Evolutionary conservation across 169 alveolate species (phyloP), one percentile per base, ranked within the genome.

Genomic region (Eimeria necatrix): DNA sequence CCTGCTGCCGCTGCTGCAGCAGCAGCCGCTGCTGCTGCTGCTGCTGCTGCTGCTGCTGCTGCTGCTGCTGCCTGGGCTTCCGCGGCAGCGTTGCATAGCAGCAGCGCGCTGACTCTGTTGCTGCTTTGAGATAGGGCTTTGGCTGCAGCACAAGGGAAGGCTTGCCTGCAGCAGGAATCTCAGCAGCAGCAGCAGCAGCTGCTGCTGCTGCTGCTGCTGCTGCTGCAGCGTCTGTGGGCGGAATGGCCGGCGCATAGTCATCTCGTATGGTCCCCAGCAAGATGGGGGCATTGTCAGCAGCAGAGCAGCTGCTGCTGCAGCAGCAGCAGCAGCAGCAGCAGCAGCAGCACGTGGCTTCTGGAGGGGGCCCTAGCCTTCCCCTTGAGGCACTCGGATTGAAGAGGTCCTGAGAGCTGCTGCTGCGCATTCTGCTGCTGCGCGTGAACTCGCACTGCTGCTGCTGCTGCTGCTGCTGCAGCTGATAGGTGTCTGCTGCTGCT

Each of bases 71-170:
- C 51, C 51, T n/a, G 14, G 8, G 4, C 4, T n/a, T 8, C 4
- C 85, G 56, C 12, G 85, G 85, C 6, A 74, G 85, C 41, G 85
- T 74, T 74, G 85, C 10, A 49, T 20, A 26, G 85, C 85, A 74
- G 60, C 60, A 6, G 85, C 85, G 59, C 16, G 85, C 85, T 26
- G 85, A 74, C n/a, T 6, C 85, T 8, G 85, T 74, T 41, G 85
- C 85, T 74, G 85, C 85, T 74, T 53, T 32, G 85, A 74, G 22
- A 20, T 74, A 74, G 5, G 5, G 32, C 59, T 41, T 74, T 3
- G 85, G 85, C 22, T 74, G 16, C 3, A 74, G 56, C 26, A 74
- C 24, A 5, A 74, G 3, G 49, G 52, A 41, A 49, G 85, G 85
- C 60, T n/a, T 41, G 59, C 24, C 85, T 41, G n/a, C 59, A 41